Conservation (phyloP, 345 rosid species). For the Salix koriyanagi region DNA sequence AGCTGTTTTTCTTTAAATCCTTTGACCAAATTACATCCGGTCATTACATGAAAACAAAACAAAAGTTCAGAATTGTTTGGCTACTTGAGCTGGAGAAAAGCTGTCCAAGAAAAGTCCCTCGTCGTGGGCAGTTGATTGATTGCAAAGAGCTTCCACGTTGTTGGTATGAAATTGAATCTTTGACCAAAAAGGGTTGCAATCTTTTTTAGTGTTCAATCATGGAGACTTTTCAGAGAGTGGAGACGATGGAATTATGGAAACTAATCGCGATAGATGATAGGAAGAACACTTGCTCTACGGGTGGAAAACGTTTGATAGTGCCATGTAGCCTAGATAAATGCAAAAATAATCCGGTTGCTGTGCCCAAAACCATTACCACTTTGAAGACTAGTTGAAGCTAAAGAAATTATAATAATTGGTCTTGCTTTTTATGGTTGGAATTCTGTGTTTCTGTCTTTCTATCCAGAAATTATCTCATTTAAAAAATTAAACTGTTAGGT, state of each 20-base stretch:
- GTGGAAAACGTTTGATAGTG: neutral
- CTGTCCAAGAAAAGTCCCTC: neutral
- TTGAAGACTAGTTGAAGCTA: neutral
- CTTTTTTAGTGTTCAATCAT: neutral
- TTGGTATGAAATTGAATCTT: slow-evolving; percentile 14
- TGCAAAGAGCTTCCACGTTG: slow-evolving; percentile 1
- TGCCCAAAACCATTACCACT: neutral
- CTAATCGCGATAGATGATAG: neutral
- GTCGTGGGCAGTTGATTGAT: neutral
- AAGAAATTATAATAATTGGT: neutral
- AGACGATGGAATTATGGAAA: neutral
- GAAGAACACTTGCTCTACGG: neutral
- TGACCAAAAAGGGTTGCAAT: slow-evolving; percentile 16
- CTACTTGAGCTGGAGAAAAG: neutral
- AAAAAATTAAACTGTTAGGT: no score
- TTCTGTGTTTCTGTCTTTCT: no score
- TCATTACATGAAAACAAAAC: neutral
- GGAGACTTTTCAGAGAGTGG: neutral
- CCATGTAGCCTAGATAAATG: neutral
- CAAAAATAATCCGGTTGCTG: no score
- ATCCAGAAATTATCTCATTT: no score
- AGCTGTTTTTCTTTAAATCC: neutral
- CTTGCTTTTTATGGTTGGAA: neutral
- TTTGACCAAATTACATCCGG: neutral
- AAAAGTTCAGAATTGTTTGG: neutral